Base-by-base conservation (phyloP, 2,329 filamentous ascomycete genomes). In the Trichocomaceae sp. region DNA sequence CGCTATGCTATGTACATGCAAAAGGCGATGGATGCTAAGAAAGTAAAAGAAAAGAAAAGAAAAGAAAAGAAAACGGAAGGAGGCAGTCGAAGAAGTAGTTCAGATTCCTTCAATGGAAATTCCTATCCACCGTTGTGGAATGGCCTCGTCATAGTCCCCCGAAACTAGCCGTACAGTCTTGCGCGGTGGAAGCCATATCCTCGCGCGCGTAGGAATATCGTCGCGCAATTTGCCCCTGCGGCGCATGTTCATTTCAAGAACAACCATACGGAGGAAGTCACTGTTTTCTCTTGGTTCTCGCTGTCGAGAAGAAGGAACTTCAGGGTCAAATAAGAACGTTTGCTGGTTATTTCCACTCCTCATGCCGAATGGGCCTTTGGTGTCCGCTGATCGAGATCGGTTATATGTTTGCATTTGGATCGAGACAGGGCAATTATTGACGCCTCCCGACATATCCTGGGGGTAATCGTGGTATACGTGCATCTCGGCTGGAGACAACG, bases 221-320 rank as follows among this genome's bases (percentile, higher is more conserved):
- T 79, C 71, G 58, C 82, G 80, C 45, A 85, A 71, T 69, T 85
- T 85, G 54, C 83, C 83, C 57, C 74, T 75, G 44, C 82, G 77
- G 37, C 82, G 77, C 83, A 85, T 85, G 65, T 85, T 84, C 82
- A 85, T 84, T 68, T 85, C 83, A 47, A 85, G 72, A 10, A 85
- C 83, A 15, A 84, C 81, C 59, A 85, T 78, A 35, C 83, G 78
- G 47, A 85, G 68, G 64, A 85, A 85, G 62, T 85, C 78, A 59
- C 78, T 75, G 65, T 85, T 85, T 63, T 85, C 83, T 50, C 83
- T 74, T 26, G 80, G 79, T 62, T 85, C 83, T n/a, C 83, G 76
- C 60, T 81, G 81, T 10, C 81, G 78, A 15, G 77, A 73, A 2
- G 77, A 73, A 2, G 70, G 68, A 4, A 67, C 62, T 46, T 70